Percentiles rank a stretch among this genome's conserved stretches.
Conservation (phyloP, 2,329 filamentous ascomycete genomes). For the Ophiostoma sp. region DNA sequence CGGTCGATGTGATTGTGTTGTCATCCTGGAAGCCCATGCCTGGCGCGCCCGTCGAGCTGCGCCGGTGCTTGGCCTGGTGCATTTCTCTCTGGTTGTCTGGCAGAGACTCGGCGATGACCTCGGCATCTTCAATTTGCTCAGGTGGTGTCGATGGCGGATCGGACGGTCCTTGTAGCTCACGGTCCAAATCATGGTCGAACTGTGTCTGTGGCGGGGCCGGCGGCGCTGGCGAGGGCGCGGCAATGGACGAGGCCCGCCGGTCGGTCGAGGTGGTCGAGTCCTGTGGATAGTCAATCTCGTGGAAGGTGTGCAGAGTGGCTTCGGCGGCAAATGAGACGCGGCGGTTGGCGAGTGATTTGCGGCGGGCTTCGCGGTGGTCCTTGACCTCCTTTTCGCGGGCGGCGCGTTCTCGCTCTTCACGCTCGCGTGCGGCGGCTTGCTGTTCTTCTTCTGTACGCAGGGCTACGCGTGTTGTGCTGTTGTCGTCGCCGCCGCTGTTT, state of each 20-base stretch:
- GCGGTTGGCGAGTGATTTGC: slow-evolving; percentile 90
- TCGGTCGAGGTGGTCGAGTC: slow-evolving; percentile 83
- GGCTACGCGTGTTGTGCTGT: slow-evolving; percentile 57
- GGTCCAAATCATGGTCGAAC: not conserved
- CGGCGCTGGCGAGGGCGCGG: slow-evolving; percentile 41
- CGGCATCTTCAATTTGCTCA: slow-evolving; percentile 59
- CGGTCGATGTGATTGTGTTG: slow-evolving; percentile 71
- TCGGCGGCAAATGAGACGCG: slow-evolving; percentile 97
- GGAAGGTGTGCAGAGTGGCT: slow-evolving; percentile 95
- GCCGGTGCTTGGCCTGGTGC: slow-evolving; percentile 61
- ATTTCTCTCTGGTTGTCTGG: slow-evolving; percentile 66
- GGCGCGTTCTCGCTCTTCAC: slow-evolving; percentile 64
- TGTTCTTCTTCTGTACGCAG: slow-evolving; percentile 70
- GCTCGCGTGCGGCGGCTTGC: slow-evolving; percentile 67
- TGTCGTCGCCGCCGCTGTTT: slow-evolving; percentile 40
- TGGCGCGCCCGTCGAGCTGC: slow-evolving; percentile 60
- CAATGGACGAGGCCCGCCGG: slow-evolving; percentile 66
- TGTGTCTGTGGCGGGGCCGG: slow-evolving; percentile 39
- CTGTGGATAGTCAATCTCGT: slow-evolving; percentile 85
- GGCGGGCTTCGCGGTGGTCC: slow-evolving; percentile 79
- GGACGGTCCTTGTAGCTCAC: slow-evolving; percentile 57
- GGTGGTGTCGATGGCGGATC: slow-evolving; percentile 64
- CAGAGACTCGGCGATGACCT: slow-evolving; percentile 51
- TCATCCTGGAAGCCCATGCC: slow-evolving; percentile 45
- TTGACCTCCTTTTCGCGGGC: slow-evolving; percentile 61